A percentile compares a stretch with the other conserved stretches of the same genome.
These are phyloP conservation scores for Coemansia sp. DNA, from an alignment of 192 early-diverging fungal species.

Conservation along the genomic window DNA sequence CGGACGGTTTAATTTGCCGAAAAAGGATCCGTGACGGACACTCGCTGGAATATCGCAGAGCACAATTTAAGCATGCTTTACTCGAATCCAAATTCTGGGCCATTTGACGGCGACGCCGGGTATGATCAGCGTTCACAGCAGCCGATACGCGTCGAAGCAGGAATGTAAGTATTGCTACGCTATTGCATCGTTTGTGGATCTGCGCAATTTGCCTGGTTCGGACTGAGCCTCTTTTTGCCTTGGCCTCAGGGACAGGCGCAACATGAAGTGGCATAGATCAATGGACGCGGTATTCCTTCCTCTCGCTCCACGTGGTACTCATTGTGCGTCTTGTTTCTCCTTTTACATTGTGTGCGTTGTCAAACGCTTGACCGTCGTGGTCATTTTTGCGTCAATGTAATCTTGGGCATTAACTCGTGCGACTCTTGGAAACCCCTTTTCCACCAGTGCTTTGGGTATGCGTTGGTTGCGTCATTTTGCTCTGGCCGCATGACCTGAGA, in stretches of 20 bases:
- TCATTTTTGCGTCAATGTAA: background rate
- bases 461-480: constrained; percentile 5
- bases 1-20: too few relatives aligned
- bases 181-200: background rate
- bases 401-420: background rate
- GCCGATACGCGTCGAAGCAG: background rate
- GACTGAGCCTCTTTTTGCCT: background rate
- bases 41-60: background rate
- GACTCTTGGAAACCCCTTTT: background rate
- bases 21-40: background rate
- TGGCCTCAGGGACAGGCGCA: background rate
- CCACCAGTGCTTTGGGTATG: constrained; percentile 8
- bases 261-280: constrained; percentile 2
- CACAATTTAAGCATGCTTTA: constrained; percentile 16
- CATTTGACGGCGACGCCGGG: background rate
- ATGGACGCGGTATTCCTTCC: background rate
- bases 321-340: background rate
- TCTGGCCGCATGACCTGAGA: constrained; percentile 1
- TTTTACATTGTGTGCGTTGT: background rate
- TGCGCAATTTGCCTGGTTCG: background rate
- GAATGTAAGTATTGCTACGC: constrained; percentile 19
- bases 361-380: too few relatives aligned
- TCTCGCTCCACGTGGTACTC: background rate
- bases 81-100: constrained; percentile 11
- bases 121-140: constrained; percentile 7